Evolutionary conservation across 306 rosid species (phyloP).

Genomic region (Vachellia pachyceras): DNA sequence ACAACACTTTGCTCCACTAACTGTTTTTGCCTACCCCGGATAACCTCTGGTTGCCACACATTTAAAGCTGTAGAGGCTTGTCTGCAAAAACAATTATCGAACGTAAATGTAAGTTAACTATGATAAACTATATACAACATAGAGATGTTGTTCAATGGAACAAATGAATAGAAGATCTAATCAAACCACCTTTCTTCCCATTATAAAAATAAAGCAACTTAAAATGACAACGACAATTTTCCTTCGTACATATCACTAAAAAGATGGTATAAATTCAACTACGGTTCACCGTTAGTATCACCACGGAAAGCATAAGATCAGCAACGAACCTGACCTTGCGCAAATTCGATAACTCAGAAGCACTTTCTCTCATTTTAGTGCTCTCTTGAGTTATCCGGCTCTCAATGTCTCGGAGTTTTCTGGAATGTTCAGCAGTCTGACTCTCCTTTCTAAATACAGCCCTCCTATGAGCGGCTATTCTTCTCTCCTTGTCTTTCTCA

Average conservation of each 20-base stretch:
- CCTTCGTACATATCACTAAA: slow-evolving; percentile 5
- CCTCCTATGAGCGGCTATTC: slow-evolving; percentile 60
- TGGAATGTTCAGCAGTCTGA: slow-evolving; percentile 62
- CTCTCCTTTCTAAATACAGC: slow-evolving; percentile 71
- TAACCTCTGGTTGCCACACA: slow-evolving; percentile 88
- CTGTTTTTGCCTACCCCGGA: slow-evolving; percentile 60
- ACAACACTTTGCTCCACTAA: slow-evolving; percentile 64
- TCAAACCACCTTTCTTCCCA: not conserved
- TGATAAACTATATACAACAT: not conserved
- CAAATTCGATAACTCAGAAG: slow-evolving; percentile 60
- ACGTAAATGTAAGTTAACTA: not conserved
- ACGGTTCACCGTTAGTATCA: not conserved
- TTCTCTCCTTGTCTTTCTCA: slow-evolving; percentile 63
- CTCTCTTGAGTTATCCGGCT: slow-evolving; percentile 49
- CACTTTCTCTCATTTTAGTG: slow-evolving; percentile 38
- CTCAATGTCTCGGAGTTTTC: slow-evolving; percentile 55
- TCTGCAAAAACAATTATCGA: slow-evolving; percentile 50
- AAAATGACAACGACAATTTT: not conserved
- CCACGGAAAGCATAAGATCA: not conserved
- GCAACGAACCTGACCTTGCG: slow-evolving; percentile 56
- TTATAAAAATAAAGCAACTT: not conserved
- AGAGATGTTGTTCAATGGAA: not conserved
- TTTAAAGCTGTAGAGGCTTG: slow-evolving; percentile 83
- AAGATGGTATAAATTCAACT: slow-evolving; percentile 24
- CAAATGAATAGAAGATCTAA: not conserved